Evolutionary conservation across 1,139 yeast genomes (phyloP).

Genomic region (Candida glucosophila): DNA sequence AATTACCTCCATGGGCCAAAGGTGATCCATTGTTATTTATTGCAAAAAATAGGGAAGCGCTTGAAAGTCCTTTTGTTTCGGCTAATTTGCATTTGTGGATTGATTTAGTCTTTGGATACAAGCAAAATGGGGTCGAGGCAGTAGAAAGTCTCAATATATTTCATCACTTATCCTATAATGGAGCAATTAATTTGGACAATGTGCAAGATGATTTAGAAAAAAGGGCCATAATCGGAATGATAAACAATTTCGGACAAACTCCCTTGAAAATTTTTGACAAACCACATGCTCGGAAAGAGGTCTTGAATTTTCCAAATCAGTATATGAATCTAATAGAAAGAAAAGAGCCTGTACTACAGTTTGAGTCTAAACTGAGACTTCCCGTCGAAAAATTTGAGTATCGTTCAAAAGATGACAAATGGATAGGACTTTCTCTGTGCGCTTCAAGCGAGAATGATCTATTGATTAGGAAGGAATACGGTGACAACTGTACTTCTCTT

Average conservation of each 20-base stretch:
- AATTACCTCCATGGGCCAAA: constrained; percentile 75
- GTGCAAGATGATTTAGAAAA: constrained; percentile 67
- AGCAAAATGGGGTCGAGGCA: constrained; percentile 67
- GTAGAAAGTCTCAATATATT: constrained; percentile 61
- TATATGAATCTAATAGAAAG: constrained; percentile 19
- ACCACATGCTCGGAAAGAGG: constrained; percentile 52
- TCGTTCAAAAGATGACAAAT: constrained; percentile 24
- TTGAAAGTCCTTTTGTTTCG: constrained; percentile 75
- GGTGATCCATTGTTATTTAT: constrained; percentile 66
- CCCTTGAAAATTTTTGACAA: constrained; percentile 60
- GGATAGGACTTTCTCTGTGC: constrained; percentile 40
- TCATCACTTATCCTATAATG: constrained; percentile 74
- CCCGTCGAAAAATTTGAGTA: constrained; percentile 34
- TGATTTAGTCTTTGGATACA: constrained; percentile 70
- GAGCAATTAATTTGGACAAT: constrained; percentile 67
- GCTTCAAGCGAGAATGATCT: constrained; percentile 31
- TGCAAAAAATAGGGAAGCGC: constrained; percentile 66
- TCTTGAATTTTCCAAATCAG: constrained; percentile 25
- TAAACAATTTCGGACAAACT: constrained; percentile 86
- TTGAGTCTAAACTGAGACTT: constrained; percentile 26
- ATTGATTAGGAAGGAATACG: constrained; percentile 25
- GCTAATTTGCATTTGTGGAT: constrained; percentile 73
- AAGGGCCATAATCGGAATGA: constrained; percentile 70
- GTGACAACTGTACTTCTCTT: constrained; percentile 25
- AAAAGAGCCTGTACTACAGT: constrained; percentile 19